A percentile compares a stretch with the other conserved stretches of the same genome.
Evolutionary conservation across 306 rosid genomes (phyloP).

Genomic region (Glycyrrhiza uralensis): DNA sequence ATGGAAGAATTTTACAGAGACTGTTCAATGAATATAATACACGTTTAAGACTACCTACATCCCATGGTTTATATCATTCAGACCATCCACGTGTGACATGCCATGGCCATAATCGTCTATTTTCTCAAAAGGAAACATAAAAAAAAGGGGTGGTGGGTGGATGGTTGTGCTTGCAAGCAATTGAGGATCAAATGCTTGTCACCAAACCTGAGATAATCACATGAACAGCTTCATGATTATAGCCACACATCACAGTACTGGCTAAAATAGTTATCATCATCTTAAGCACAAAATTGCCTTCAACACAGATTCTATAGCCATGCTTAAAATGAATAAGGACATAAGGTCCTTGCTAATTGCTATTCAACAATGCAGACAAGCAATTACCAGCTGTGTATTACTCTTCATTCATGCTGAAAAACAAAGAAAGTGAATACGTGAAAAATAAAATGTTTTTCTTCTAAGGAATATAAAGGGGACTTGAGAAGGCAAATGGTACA

Average conservation of each 20-base stretch:
- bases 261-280: not conserved
- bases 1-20: constrained; percentile 11
- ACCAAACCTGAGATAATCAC: not conserved
- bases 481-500: not conserved
- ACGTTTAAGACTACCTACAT: constrained; percentile 19
- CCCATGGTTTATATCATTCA: not conserved
- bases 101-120: not conserved
- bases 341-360: not conserved
- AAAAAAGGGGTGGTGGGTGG: not conserved
- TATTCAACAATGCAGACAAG: constrained; percentile 4
- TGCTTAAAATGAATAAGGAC: constrained; percentile 10
- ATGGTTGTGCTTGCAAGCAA: not conserved
- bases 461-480: not conserved
- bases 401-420: not conserved
- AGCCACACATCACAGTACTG: not conserved
- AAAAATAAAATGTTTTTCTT: not conserved
- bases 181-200: constrained; percentile 8
- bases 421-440: not conserved
- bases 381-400: not conserved
- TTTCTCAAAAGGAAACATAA: constrained; percentile 5
- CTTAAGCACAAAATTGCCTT: not conserved
- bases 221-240: not conserved
- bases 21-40: not conserved
- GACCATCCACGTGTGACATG: not conserved
- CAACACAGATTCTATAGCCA: not conserved